Percentiles rank a stretch among this genome's conserved stretches.
These are phyloP conservation scores for Phytophthora colocasiae DNA, from an alignment of 352 stramenopile genomes.

Conservation along the genomic window DNA sequence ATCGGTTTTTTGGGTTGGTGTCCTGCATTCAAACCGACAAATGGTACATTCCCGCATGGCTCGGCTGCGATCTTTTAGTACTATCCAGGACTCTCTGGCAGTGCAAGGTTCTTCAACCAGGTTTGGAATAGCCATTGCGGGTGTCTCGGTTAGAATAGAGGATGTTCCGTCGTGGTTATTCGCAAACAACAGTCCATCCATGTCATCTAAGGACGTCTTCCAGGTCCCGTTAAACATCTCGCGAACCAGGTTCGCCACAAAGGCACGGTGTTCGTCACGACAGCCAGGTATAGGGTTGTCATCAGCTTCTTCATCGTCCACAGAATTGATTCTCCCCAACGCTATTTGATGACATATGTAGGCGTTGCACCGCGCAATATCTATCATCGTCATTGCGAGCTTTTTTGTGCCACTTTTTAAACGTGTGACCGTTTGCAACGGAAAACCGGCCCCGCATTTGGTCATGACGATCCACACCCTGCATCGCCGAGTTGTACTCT, in stretches of 20 bases:
- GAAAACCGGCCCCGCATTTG: slow-evolving; percentile 36
- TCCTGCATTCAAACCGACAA: slow-evolving; percentile 7
- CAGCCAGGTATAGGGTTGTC: not conserved
- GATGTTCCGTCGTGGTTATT: not conserved
- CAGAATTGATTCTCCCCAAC: not conserved
- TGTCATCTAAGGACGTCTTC: not conserved
- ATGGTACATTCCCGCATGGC: slow-evolving; percentile 6
- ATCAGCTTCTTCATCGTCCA: not conserved
- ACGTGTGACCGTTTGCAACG: slow-evolving; percentile 31
- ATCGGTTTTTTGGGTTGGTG: slow-evolving; percentile 5
- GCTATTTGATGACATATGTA: slow-evolving; percentile 1
- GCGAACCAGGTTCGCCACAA: not conserved
- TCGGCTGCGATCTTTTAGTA: slow-evolving; percentile 1
- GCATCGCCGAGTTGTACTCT: slow-evolving; percentile 42
- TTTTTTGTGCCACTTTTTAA: slow-evolving; percentile 35
- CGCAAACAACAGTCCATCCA: not conserved
- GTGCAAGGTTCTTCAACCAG: not conserved
- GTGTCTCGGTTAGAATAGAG: no score
- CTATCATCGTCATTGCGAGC: not conserved
- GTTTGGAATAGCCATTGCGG: no score
- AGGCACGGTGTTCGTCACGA: not conserved
- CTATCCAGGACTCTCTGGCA: slow-evolving; percentile 1
- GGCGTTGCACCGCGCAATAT: slow-evolving; percentile 4
- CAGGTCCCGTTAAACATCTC: not conserved
- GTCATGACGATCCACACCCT: slow-evolving; percentile 37